These are phyloP conservation scores for Nevesoporus exiguus DNA, from an alignment of 768 basidiomycete genomes.

Conservation along the genomic window DNA sequence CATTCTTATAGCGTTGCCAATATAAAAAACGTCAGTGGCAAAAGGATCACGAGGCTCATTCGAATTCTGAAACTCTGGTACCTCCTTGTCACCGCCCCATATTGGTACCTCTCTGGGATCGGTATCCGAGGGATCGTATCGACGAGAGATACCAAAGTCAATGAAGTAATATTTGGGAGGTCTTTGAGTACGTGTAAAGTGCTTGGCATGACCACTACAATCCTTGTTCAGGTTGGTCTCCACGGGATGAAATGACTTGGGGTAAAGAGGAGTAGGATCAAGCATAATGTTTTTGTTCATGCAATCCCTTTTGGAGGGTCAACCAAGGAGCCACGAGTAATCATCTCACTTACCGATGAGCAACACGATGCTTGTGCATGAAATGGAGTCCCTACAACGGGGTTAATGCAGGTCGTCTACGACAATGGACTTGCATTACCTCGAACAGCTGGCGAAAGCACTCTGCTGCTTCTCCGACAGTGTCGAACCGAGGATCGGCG, in stretches of 20 bases:
- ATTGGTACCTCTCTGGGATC: slow-evolving; percentile 30
- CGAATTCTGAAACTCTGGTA: slow-evolving; percentile 36
- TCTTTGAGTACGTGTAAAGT: slow-evolving; percentile 28
- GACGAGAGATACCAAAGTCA: slow-evolving; percentile 37
- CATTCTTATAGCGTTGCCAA: slow-evolving; percentile 34
- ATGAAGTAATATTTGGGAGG: slow-evolving; percentile 19
- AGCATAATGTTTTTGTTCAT: slow-evolving; percentile 33
- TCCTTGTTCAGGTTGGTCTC: slow-evolving; percentile 15
- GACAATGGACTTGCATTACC: slow-evolving; percentile 5
- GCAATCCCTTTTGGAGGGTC: slow-evolving; percentile 22
- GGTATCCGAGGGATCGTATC: slow-evolving; percentile 26
- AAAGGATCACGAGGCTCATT: slow-evolving; percentile 36
- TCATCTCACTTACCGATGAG: slow-evolving; percentile 9
- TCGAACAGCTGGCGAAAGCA: slow-evolving; percentile 34
- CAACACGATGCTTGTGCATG: slow-evolving; percentile 23
- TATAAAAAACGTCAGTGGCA: slow-evolving; percentile 41
- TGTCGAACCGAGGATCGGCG: slow-evolving; percentile 21
- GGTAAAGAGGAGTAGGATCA: slow-evolving; percentile 24
- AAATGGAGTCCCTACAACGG: slow-evolving; percentile 4
- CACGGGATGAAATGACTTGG: slow-evolving; percentile 27
- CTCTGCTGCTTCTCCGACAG: slow-evolving; percentile 32
- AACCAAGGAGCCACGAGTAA: too few relatives aligned
- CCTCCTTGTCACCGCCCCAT: slow-evolving; percentile 41
- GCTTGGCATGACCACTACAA: slow-evolving; percentile 16
- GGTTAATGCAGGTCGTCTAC: not conserved